Percentiles rank a stretch among this genome's conserved stretches.
Evolutionary conservation across 2,329 filamentous ascomycete genomes (phyloP).

Genomic region (Podosphaera fusca): DNA sequence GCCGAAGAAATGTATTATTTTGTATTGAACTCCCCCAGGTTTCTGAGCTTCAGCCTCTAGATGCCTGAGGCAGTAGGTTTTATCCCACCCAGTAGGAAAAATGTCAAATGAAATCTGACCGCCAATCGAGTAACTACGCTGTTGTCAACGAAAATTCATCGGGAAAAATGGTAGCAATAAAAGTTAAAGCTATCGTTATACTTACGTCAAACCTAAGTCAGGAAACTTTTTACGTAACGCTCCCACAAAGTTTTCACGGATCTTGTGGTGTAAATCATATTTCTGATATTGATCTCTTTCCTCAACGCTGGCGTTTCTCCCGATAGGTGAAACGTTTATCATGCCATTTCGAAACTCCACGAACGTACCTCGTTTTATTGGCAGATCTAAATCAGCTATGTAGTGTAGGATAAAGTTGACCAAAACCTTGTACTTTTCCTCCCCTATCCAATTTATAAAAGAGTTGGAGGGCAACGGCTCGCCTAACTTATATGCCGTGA

Average conservation of each 20-base stretch:
- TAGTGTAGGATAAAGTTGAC: conserved; percentile 59
- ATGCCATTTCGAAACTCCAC: conserved; percentile 81
- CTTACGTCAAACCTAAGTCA: conserved; percentile 64
- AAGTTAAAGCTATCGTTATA: conserved; percentile 8
- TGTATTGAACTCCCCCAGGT: conserved; percentile 52
- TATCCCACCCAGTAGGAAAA: conserved; percentile 94
- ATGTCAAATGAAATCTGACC: conserved; percentile 97
- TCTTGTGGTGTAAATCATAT: conserved; percentile 56
- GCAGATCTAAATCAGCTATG: conserved; percentile 63
- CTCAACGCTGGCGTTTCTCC: conserved; percentile 59
- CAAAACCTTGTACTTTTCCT: conserved; percentile 58
- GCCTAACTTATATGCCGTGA: conserved; percentile 74
- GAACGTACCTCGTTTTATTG: conserved; percentile 65
- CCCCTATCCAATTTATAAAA: conserved; percentile 84
- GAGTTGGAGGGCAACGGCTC: conserved; percentile 50
- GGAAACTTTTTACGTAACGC: conserved; percentile 60
- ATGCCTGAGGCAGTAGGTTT: conserved; percentile 86
- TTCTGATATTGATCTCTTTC: conserved; percentile 67
- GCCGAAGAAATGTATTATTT: conserved; percentile 88
- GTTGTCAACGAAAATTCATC: background rate
- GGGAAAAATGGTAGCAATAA: background rate
- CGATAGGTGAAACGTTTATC: conserved; percentile 67
- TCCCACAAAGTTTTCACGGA: conserved; percentile 55
- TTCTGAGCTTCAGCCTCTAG: conserved; percentile 56
- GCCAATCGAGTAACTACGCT: conserved; percentile 62